Percentiles rank a stretch among this genome's conserved stretches.
phyloP scores from a whole-genome alignment of 495 filamentous ascomycete genomes.

The Aspergillus heteromorphus region DNA sequence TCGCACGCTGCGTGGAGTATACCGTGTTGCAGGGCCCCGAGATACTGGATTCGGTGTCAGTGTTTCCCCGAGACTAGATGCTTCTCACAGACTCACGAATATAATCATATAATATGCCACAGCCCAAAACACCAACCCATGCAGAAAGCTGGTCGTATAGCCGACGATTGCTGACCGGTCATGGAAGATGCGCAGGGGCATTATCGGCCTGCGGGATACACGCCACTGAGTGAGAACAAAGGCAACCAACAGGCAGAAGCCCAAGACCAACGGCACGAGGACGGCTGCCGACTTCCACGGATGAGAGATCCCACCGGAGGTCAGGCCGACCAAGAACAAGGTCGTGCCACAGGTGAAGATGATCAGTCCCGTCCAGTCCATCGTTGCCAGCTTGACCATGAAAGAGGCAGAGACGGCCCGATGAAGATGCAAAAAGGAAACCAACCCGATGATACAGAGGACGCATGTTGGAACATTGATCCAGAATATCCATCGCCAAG shows the following conservation, averaged over 20 bases:
- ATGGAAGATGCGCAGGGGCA: slow-evolving; percentile 1
- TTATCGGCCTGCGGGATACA: not conserved
- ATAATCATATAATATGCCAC: not conserved
- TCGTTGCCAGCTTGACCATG: slow-evolving; percentile 5
- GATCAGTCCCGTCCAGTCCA: too few species aligned
- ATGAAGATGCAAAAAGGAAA: too few species aligned
- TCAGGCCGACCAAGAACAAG: slow-evolving; percentile 48
- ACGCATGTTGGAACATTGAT: slow-evolving; percentile 35
- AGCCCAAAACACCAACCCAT: slow-evolving; percentile 2
- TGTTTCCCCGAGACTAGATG: too few species aligned
- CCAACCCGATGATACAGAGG: slow-evolving; percentile 11
- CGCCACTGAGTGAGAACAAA: not conserved
- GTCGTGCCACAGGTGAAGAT: slow-evolving; percentile 41
- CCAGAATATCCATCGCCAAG: slow-evolving; percentile 31
- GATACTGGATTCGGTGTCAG: not conserved
- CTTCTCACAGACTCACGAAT: not conserved
- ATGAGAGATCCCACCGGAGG: slow-evolving; percentile 50
- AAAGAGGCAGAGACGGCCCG: too few species aligned
- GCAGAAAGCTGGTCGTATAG: not conserved
- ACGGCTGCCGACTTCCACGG: slow-evolving; percentile 39
- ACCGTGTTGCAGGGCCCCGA: slow-evolving; percentile 7
- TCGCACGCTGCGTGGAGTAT: slow-evolving; percentile 9
- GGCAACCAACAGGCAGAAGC: slow-evolving; percentile 6
- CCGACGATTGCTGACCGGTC: not conserved
- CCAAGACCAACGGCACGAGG: slow-evolving; percentile 42